Evolutionary conservation across 1,284 basidiomycete genomes (phyloP), one percentile per base, ranked within the genome.

Genomic region (Cryptococcus wingfieldii): DNA sequence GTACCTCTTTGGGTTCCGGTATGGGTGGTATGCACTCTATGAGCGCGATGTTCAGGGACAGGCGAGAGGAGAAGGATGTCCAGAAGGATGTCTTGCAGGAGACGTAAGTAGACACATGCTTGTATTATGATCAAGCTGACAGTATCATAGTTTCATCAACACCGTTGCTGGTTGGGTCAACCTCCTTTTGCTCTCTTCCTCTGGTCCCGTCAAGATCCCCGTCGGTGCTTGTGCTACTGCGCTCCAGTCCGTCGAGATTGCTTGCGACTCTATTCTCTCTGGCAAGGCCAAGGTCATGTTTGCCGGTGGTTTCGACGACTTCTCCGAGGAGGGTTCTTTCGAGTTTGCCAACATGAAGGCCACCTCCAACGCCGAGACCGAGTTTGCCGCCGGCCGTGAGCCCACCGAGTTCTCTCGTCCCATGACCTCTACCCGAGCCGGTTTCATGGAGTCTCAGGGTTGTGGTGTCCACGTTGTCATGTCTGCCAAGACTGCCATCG

Each of bases 301-400:
- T 62, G 89, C 95, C 44, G 96, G 96, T 78, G 96, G 95, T 57
- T 97, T 93, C 79, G 96, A 98, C 71, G 96, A 98, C 77, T 85
- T 98, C 73, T 89, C 88, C 66, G 96, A 98, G 78, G 94, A 97
- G 77, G 94, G 93, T 23, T 95, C 93, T 18, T 95, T 85, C 77
- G 93, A 97, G 78, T 94, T 94, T 77, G 95, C 93, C 55, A 98
- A 98, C 82, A 98, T 98, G 96, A 96, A 97, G 79, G 96, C 96
- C 6, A 98, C 96, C 7, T 93, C 89, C 78, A 97, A 95, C 72
- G 88, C 93, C 5, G 90, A 94, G 76, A 90, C 90, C 39, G 96
- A 98, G 78, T 89, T 97, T 69, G 94, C 94, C 9, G 96, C 96
- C 85, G 96, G 96, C 61, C 92, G 96, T 67, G 95, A 98, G 78